phyloP scores from a whole-genome alignment of 495 filamentous ascomycete genomes.

The Penicillium arizonense region DNA sequence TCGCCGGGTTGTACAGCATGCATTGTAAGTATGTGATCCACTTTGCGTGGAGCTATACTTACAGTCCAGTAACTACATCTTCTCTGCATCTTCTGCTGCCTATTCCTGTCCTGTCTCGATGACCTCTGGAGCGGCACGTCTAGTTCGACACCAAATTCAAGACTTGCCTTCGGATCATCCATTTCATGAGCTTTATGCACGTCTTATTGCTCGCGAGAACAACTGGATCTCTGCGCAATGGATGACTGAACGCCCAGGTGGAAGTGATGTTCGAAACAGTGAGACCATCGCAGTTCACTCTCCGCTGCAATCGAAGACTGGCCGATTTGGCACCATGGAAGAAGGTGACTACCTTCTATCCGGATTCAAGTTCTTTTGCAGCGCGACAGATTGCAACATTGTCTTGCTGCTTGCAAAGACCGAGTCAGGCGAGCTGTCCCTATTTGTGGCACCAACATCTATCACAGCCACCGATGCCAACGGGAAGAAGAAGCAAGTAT shows the following conservation, averaged over 20 bases:
- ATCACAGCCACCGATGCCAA: conserved; percentile 25
- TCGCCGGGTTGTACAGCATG: conserved; percentile 38
- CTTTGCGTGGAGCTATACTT: conserved; percentile 34
- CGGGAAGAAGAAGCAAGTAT: conserved; percentile 22
- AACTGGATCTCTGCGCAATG: conserved; percentile 76
- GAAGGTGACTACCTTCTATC: conserved; percentile 42
- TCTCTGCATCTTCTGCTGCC: conserved; percentile 56
- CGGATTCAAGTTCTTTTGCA: conserved; percentile 76
- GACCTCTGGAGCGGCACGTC: conserved; percentile 64
- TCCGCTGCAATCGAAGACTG: conserved; percentile 12
- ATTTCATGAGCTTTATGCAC: conserved; percentile 49
- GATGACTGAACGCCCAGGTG: conserved; percentile 76
- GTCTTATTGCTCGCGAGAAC: conserved; percentile 56
- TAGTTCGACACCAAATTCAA: conserved; percentile 53
- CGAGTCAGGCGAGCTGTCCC: conserved; percentile 47
- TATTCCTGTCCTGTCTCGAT: conserved; percentile 66
- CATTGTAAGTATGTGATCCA: conserved; percentile 18
- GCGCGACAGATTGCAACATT: conserved; percentile 66
- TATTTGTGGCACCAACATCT: conserved; percentile 64
- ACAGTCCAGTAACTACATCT: conserved; percentile 61
- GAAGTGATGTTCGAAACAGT: conserved; percentile 66
- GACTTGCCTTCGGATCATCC: conserved; percentile 29
- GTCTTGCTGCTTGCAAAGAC: conserved; percentile 64
- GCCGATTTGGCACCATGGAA: conserved; percentile 15
- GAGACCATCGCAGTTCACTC: conserved; percentile 57